Evolutionary conservation across 2,329 filamentous ascomycete species (phyloP), one percentile per base, ranked within the genome.

Genomic region (Boeremia exigua): DNA sequence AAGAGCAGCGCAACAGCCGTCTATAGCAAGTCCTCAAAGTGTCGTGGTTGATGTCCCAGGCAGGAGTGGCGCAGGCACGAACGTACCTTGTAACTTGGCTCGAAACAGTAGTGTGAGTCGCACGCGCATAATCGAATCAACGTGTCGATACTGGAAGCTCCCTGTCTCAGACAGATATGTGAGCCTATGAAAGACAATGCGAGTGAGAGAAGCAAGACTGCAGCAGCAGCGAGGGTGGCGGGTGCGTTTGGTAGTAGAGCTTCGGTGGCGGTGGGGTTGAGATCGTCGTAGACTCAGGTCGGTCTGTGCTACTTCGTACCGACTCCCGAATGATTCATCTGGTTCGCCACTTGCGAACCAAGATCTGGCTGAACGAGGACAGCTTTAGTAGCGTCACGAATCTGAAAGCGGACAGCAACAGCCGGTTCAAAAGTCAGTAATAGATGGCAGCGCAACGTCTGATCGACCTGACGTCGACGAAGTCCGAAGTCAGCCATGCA

Each of bases 81-180:
- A 64, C 67, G 48, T 69, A 71, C 69, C 59, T 58, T 65, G 58
- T 61, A 60, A 60, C 60, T 65, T 59, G 58, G 66, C 58, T 64
- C 60, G 62, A 63, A 66, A 62, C 60, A 69, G 61, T 68, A 55
- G 60, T 66, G 68, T 67, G 48, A 64, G 37, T 67, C 59, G 65
- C 64, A 62, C 55, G 60, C 65, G 62, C 71, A 74, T 74, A 61
- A 53, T 74, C 65, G 45, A 67, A 62, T 42, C 59, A 32, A 52
- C 48, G 53, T 49, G 43, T 36, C 52, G 48, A 53, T 49, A 38
- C 54, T 56, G 38, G 39, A 32, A 32, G 28, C 42, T 36, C 39
- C 37, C 23, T 32, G 56, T 63, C 52, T 48, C 59, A 54, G 48
- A 48, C 43, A 59, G 62, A 25, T 36, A 49, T 48, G 17, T 47